phyloP scores from a whole-genome alignment of 2,329 filamentous ascomycete genomes.

The Trichoderma sp. region DNA sequence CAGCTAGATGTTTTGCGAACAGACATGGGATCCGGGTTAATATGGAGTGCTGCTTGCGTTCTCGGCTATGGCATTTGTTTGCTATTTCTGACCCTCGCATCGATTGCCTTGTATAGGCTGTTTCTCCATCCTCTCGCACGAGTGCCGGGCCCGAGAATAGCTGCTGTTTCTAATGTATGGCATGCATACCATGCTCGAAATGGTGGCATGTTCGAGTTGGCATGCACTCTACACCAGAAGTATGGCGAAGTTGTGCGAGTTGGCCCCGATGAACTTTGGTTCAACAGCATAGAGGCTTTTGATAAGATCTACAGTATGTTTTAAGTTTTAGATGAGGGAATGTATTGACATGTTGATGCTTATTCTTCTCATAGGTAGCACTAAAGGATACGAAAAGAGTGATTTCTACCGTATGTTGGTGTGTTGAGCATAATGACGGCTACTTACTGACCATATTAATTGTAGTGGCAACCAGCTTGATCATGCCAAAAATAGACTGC shows the following conservation, averaged over 20 bases:
- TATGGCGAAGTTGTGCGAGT: slow-evolving; percentile 57
- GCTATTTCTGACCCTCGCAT: slow-evolving; percentile 21
- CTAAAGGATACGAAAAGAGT: slow-evolving; percentile 52
- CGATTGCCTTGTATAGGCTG: slow-evolving; percentile 42
- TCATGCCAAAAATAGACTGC: slow-evolving; percentile 47
- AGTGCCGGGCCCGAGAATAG: slow-evolving; percentile 50
- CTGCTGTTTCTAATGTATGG: slow-evolving; percentile 52
- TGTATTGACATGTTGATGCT: background rate
- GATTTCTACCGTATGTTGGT: slow-evolving; percentile 52
- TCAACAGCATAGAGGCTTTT: slow-evolving; percentile 51
- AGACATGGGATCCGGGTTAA: slow-evolving; percentile 17
- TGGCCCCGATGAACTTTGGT: slow-evolving; percentile 57
- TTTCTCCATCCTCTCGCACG: slow-evolving; percentile 47
- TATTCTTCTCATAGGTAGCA: slow-evolving; percentile 39
- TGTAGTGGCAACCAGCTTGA: slow-evolving; percentile 49
- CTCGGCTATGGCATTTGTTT: background rate
- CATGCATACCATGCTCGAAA: slow-evolving; percentile 49
- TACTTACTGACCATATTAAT: background rate
- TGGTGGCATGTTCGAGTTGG: slow-evolving; percentile 46
- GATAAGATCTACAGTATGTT: slow-evolving; percentile 50
- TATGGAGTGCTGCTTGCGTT: slow-evolving; percentile 2
- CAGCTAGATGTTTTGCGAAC: slow-evolving; percentile 3
- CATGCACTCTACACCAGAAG: slow-evolving; percentile 45
- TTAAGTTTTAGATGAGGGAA: background rate
- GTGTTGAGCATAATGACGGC: background rate